phyloP scores from a whole-genome alignment of 345 rosid genomes.

The Eucalyptus decipiens region DNA sequence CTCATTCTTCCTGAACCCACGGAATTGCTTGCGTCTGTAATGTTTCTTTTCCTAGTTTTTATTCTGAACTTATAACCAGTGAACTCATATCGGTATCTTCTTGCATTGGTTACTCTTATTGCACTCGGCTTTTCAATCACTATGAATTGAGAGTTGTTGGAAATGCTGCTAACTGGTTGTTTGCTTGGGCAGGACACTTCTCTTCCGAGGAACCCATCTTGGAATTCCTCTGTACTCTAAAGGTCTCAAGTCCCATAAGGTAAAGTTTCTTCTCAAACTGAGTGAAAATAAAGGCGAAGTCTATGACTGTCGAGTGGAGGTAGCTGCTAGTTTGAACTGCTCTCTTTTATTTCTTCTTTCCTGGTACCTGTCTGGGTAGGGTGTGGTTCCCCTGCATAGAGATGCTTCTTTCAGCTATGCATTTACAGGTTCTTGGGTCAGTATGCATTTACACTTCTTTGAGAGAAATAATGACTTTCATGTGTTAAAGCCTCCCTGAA shows the following conservation, averaged over 20 bases:
- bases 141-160: background rate
- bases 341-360: background rate
- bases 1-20: background rate
- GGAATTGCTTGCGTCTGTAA: background rate
- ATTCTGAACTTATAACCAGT: background rate
- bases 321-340: background rate
- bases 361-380: too few species aligned
- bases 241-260: background rate
- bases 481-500: background rate
- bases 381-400: background rate
- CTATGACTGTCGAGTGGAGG: background rate
- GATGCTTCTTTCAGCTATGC: background rate
- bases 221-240: background rate
- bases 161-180: background rate
- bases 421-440: background rate
- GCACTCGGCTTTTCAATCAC: background rate
- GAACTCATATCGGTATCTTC: background rate
- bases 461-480: too few species aligned
- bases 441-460: background rate
- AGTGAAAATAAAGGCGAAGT: too few species aligned
- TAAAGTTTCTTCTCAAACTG: too few species aligned
- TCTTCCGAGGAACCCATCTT: background rate
- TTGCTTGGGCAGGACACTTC: slow-evolving; percentile 22
- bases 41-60: background rate
- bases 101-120: too few species aligned